phyloP scores from a whole-genome alignment of 2,329 filamentous ascomycete species.

The Dothistroma septosporum region DNA sequence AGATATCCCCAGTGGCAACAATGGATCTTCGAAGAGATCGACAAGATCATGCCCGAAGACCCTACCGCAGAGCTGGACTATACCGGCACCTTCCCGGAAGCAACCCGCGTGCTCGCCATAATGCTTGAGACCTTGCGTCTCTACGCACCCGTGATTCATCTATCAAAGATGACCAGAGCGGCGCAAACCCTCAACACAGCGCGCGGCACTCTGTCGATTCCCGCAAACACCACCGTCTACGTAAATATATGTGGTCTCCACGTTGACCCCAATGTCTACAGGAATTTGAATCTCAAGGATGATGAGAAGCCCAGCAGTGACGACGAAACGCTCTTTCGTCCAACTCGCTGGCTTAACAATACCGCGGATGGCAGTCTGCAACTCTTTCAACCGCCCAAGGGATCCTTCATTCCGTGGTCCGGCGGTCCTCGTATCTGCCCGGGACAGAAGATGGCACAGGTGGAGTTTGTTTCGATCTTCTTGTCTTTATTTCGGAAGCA shows the following conservation, averaged over 20 bases:
- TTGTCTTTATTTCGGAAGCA: conserved; percentile 34
- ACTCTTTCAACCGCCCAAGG: conserved; percentile 38
- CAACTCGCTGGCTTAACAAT: conserved; percentile 39
- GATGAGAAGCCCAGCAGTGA: conserved; percentile 6
- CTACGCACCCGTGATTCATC: conserved; percentile 38
- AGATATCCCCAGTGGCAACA: conserved; percentile 48
- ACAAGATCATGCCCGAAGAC: conserved; percentile 33
- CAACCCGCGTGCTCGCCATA: conserved; percentile 45
- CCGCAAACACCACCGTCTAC: conserved; percentile 35
- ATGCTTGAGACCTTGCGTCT: conserved; percentile 50
- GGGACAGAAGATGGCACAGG: conserved; percentile 53
- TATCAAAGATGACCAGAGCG: conserved; percentile 33
- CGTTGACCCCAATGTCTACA: conserved; percentile 21
- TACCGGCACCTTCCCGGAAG: conserved; percentile 41
- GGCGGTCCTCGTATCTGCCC: conserved; percentile 49
- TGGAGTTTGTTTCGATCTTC: conserved; percentile 51
- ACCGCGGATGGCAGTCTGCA: conserved; percentile 10
- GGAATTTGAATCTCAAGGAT: conserved; percentile 21
- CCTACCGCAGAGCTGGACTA: conserved; percentile 37
- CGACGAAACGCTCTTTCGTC: conserved; percentile 39
- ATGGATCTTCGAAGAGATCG: conserved; percentile 51
- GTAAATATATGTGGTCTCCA: conserved; percentile 36
- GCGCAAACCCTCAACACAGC: conserved; percentile 33
- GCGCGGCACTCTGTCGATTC: conserved; percentile 32
- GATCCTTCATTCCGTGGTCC: conserved; percentile 48